Base-by-base conservation (phyloP, 225 moss, liverwort and hornwort genomes). In the Pseudoscleropodium purum region DNA sequence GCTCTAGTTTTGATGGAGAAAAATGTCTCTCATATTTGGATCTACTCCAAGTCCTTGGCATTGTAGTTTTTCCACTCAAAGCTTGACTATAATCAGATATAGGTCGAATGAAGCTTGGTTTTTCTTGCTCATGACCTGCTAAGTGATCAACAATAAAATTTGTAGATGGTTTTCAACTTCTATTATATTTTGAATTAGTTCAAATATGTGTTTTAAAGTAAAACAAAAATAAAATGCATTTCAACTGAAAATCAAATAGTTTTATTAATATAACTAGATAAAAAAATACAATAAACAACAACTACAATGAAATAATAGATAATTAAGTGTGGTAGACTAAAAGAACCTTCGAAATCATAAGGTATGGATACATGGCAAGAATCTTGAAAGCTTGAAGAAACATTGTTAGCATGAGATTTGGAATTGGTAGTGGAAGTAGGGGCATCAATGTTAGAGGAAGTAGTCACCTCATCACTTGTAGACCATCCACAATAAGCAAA, bases 401-500 rank as follows among this genome's bases (percentile, higher is more conserved):
- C 4, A 31, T 85, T 27, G 5, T 11, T 84, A 2, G n/a, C 4
- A 19, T 20, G 36, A 29, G 75, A 86, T 57, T 90, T 89, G 20
- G 41, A 85, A 69, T 81, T 81, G 4, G 73, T 0, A 16, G 62
- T 68, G 4, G 87, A 84, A 75, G 47, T 81, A 26, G 94, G 81
- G 10, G 56, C 73, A 79, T 87, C 81, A 27, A 87, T 29, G 9
- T 91, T 52, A 1, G 72, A 90, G 9, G 92, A 85, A 1, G 72
- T 86, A 29, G 84, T 90, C 12, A 84, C 81, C 0, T 89, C 88
- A 68, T 90, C 25, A 6, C 66, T 86, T 41, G 84, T 78, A 6
- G 89, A 92, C 92, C 90, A 90, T 77, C 87, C 47, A 81, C 75
- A 87, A 83, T 76, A 82, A 45, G 51, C 17, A 67, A 59, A 91